Evolutionary conservation across 768 basidiomycete genomes (phyloP).

Genomic region (Candolleomyces aberdarensis): DNA sequence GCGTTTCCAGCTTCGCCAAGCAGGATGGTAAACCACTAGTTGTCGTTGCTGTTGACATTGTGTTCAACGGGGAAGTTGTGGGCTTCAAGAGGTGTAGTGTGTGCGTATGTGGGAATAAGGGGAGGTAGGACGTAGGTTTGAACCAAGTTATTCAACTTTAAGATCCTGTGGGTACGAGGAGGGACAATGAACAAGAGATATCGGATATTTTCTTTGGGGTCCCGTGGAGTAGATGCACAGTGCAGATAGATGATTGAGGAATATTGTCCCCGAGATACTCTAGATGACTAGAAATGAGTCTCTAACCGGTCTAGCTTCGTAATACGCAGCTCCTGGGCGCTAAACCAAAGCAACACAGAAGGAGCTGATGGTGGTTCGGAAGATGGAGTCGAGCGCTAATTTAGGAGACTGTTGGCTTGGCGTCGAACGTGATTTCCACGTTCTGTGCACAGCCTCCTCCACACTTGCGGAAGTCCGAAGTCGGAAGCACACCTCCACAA

Average conservation of each 20-base stretch:
- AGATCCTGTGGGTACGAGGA: too few relatives aligned
- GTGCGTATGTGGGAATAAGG: too few relatives aligned
- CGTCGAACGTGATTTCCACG: neutral
- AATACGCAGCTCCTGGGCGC: neutral
- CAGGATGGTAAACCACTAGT: neutral
- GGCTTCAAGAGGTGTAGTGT: neutral
- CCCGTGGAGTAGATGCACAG: too few relatives aligned
- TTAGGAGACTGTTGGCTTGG: neutral
- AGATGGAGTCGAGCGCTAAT: neutral
- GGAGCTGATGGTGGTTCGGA: neutral
- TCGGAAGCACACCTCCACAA: neutral
- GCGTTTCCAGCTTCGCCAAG: neutral
- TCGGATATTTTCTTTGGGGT: too few relatives aligned
- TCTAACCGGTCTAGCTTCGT: neutral
- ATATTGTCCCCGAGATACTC: conserved; percentile 9
- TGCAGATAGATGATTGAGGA: too few relatives aligned
- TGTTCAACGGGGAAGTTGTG: neutral
- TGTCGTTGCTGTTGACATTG: neutral
- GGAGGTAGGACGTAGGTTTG: too few relatives aligned
- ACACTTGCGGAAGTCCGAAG: neutral
- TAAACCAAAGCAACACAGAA: neutral
- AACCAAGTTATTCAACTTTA: too few relatives aligned
- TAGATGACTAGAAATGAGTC: conserved; percentile 22
- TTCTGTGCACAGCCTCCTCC: neutral
- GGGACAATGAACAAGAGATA: too few relatives aligned